Conservation (phyloP, 805 yeast species). For the Zygosaccharomyces lentus region DNA sequence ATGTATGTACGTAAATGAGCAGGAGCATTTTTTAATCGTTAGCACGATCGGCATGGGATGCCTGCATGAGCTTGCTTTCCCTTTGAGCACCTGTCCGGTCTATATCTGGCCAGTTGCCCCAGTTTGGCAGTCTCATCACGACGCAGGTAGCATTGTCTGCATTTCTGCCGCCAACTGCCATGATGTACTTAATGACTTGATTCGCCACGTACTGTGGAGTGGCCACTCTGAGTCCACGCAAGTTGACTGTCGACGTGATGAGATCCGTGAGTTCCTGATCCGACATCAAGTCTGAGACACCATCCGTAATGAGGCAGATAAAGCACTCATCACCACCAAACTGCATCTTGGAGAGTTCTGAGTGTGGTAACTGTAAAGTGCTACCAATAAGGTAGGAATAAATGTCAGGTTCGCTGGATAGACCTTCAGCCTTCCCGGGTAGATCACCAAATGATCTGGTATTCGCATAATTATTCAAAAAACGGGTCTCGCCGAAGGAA, state of each 20-base stretch:
- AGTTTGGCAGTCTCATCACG: conserved; percentile 73
- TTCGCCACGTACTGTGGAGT: conserved; percentile 82
- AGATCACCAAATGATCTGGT: conserved; percentile 93
- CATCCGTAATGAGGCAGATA: conserved; percentile 79
- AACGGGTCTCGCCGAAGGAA: conserved; percentile 89
- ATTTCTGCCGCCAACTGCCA: conserved; percentile 67
- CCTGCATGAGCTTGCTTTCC: conserved; percentile 53
- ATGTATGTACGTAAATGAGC: conserved; percentile 9
- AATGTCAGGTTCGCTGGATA: conserved; percentile 90
- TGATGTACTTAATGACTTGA: conserved; percentile 79
- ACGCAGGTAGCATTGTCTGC: conserved; percentile 95
- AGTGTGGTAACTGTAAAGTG: conserved; percentile 39
- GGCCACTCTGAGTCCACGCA: conserved; percentile 61
- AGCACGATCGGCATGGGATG: conserved; percentile 17
- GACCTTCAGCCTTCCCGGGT: conserved; percentile 74
- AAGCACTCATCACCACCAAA: conserved; percentile 87
- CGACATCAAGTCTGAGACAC: conserved; percentile 71
- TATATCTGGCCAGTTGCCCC: conserved; percentile 88
- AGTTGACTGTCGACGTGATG: conserved; percentile 59
- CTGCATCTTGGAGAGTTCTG: conserved; percentile 34
- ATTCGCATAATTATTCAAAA: conserved; percentile 72
- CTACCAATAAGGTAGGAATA: conserved; percentile 66
- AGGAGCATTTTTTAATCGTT: conserved; percentile 9
- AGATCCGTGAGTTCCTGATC: conserved; percentile 93
- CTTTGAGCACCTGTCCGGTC: conserved; percentile 83